Evolutionary conservation across 2,329 filamentous ascomycete species (phyloP).

Genomic region (Trichoderma semiorbis): DNA sequence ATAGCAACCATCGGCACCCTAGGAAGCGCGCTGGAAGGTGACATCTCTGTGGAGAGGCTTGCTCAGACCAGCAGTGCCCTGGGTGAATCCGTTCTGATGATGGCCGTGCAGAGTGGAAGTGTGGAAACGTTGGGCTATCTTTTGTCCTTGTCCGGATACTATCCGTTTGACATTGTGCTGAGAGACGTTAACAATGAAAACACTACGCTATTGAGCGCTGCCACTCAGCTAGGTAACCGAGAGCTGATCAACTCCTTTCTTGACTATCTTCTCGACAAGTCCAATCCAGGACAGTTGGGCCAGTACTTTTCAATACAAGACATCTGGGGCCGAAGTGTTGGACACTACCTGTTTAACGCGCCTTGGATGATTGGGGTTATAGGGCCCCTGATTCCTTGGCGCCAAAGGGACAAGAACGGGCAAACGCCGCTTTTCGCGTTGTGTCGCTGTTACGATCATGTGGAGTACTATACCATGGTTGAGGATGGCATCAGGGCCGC

Average conservation of each 20-base stretch:
- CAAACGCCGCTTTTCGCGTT: slow-evolving; percentile 97
- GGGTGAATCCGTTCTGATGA: slow-evolving; percentile 86
- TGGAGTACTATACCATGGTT: slow-evolving; percentile 84
- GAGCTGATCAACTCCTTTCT: slow-evolving; percentile 74
- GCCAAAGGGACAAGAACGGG: slow-evolving; percentile 88
- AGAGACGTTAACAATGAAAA: slow-evolving; percentile 86
- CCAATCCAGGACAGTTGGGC: slow-evolving; percentile 53
- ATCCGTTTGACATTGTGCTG: slow-evolving; percentile 65
- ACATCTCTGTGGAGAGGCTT: slow-evolving; percentile 77
- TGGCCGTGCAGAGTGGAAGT: slow-evolving; percentile 73
- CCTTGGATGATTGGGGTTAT: slow-evolving; percentile 75
- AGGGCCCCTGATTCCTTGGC: slow-evolving; percentile 79
- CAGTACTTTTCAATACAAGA: slow-evolving; percentile 76
- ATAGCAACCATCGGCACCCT: slow-evolving; percentile 73
- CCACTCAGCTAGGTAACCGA: slow-evolving; percentile 76
- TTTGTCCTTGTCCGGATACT: slow-evolving; percentile 72
- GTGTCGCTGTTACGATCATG: slow-evolving; percentile 92
- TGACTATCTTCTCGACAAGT: slow-evolving; percentile 61
- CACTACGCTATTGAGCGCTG: slow-evolving; percentile 83
- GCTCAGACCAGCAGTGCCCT: slow-evolving; percentile 65
- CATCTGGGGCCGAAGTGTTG: slow-evolving; percentile 79
- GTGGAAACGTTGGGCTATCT: slow-evolving; percentile 74
- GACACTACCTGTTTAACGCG: slow-evolving; percentile 94
- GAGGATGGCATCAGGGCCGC: slow-evolving; percentile 74
- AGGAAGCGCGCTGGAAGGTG: slow-evolving; percentile 72